These are phyloP conservation scores for Pseudofabraea citricarpa DNA, from an alignment of 2,329 filamentous ascomycete genomes.

Conservation along the genomic window DNA sequence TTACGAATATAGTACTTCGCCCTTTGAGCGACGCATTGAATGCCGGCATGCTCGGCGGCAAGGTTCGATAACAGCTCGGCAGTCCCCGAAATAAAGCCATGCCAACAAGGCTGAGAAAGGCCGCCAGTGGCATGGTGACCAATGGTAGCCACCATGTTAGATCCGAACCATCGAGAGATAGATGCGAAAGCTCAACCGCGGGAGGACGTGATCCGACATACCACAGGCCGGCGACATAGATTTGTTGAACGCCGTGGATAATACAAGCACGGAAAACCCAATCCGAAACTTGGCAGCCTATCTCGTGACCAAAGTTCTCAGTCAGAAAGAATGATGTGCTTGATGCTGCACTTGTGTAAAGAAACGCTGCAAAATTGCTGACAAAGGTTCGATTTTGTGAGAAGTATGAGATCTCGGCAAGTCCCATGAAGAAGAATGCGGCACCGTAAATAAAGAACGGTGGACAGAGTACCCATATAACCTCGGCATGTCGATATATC, in stretches of 20 bases:
- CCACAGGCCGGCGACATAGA: not conserved
- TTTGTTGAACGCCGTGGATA: not conserved
- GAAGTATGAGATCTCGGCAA: not conserved
- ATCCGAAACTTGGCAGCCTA: not conserved
- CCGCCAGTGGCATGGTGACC: not conserved
- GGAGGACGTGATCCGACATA: not conserved
- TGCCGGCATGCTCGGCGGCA: not conserved
- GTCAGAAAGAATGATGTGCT: not conserved
- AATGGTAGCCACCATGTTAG: not conserved
- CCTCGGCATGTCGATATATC: not conserved
- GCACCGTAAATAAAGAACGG: not conserved
- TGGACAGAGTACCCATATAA: not conserved
- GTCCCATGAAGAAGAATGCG: not conserved
- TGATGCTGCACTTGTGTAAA: not conserved
- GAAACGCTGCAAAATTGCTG: not conserved
- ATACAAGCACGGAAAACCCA: not conserved
- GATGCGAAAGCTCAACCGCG: not conserved
- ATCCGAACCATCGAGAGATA: not conserved
- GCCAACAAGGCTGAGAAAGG: not conserved
- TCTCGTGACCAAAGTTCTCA: not conserved
- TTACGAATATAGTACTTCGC: not conserved
- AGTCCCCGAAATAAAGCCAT: slow-evolving; percentile 20
- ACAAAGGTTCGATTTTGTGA: not conserved
- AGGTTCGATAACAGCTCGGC: not conserved
- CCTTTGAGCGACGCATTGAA: not conserved